Evolutionary conservation across 202 grass and related monocot genomes (phyloP).

Genomic region (Cymbopogon flexuosus): DNA sequence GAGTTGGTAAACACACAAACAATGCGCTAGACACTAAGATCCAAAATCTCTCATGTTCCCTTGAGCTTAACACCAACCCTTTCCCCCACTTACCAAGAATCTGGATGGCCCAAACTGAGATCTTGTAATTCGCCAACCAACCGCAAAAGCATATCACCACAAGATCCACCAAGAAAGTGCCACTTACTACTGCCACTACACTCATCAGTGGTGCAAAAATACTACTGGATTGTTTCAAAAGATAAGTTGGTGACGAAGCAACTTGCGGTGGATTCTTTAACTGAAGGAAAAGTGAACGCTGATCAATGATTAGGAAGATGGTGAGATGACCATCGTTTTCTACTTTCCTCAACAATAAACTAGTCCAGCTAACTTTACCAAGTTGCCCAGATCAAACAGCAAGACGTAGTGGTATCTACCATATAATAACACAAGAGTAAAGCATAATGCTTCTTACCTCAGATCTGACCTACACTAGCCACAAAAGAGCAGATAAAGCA

Average conservation of each 20-base stretch:
- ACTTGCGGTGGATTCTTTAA: slow-evolving; percentile 37
- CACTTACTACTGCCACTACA: slow-evolving; percentile 17
- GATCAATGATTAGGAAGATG: slow-evolving; percentile 58
- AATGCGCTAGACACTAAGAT: slow-evolving; percentile 21
- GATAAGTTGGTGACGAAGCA: slow-evolving; percentile 17
- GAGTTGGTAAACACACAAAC: slow-evolving; percentile 37
- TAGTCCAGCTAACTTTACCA: slow-evolving; percentile 43
- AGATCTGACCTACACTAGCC: slow-evolving; percentile 38
- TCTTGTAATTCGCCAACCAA: background rate
- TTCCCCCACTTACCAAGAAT: slow-evolving; percentile 8
- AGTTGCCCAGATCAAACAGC: slow-evolving; percentile 48
- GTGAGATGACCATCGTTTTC: slow-evolving; percentile 53
- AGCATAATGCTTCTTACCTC: slow-evolving; percentile 30
- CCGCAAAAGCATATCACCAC: slow-evolving; percentile 4
- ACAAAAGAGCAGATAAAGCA: slow-evolving; percentile 25
- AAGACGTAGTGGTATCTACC: slow-evolving; percentile 40
- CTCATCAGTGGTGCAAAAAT: slow-evolving; percentile 16
- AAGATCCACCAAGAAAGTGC: slow-evolving; percentile 25
- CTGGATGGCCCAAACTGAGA: slow-evolving; percentile 26
- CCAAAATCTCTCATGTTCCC: slow-evolving; percentile 19
- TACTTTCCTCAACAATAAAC: slow-evolving; percentile 42
- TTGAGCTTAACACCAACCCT: slow-evolving; percentile 29
- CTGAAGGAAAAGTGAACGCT: slow-evolving; percentile 28
- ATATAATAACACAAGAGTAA: slow-evolving; percentile 36
- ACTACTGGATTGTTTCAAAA: slow-evolving; percentile 28